Percentiles rank a stretch among this genome's conserved stretches.
These are phyloP conservation scores for Calonectria honghensis DNA, from an alignment of 2,329 filamentous ascomycete species.

Conservation along the genomic window DNA sequence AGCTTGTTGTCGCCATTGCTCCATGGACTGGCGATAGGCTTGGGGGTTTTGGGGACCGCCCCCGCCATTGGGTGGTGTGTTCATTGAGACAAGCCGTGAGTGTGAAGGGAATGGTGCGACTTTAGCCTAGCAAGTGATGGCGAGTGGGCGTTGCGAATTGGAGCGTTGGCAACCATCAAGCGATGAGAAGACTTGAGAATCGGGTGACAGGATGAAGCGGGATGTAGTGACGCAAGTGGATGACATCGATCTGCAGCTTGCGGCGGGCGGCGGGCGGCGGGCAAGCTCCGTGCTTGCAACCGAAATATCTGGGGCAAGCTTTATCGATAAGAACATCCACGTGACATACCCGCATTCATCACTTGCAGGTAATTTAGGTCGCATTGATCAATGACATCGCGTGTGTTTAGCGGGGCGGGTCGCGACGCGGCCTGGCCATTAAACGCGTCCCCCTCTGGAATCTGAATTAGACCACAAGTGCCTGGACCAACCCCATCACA, in stretches of 20 bases:
- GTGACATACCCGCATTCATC: constrained; percentile 47
- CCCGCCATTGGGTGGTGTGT: constrained; percentile 44
- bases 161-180: background rate
- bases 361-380: background rate
- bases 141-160: background rate
- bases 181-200: constrained; percentile 30
- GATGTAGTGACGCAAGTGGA: constrained; percentile 53
- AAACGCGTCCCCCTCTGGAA: constrained; percentile 52
- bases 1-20: constrained; percentile 58
- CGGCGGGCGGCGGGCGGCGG: background rate
- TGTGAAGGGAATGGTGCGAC: constrained; percentile 8
- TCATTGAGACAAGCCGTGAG: constrained; percentile 43
- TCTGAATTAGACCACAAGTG: constrained; percentile 39
- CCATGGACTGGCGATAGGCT: constrained; percentile 54
- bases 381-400: constrained; percentile 35
- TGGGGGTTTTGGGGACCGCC: constrained; percentile 47
- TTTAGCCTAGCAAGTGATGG: background rate
- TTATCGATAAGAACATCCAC: constrained; percentile 55
- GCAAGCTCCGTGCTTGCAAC: background rate
- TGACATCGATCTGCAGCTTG: constrained; percentile 44
- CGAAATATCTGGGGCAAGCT: constrained; percentile 45
- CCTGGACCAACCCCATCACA: constrained; percentile 23
- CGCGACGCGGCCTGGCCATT: constrained; percentile 54
- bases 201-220: constrained; percentile 47
- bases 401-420: constrained; percentile 42